Conservation (phyloP, 495 filamentous ascomycete genomes). For the Pyrenopolyporus hunteri region DNA sequence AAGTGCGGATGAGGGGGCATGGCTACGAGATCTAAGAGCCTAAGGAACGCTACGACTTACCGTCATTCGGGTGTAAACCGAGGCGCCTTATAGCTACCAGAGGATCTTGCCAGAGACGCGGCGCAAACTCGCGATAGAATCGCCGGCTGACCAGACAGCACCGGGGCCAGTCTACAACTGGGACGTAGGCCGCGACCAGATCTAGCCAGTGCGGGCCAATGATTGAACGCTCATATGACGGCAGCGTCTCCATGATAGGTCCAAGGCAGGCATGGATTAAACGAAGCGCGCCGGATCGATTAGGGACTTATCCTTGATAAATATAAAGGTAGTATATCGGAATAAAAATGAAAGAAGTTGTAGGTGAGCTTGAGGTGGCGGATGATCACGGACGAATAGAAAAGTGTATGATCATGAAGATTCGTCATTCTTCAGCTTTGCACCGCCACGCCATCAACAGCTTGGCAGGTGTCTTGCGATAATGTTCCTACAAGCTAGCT, state of each 20-base stretch:
- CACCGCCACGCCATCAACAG: conserved; percentile 9
- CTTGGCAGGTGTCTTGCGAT: not conserved
- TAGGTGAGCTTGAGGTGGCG: too few relatives aligned
- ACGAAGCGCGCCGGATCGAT: not conserved
- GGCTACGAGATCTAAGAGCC: too few relatives aligned
- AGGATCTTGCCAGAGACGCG: conserved; percentile 55
- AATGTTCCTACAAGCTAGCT: not conserved
- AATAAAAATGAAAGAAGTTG: not conserved
- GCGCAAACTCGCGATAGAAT: conserved; percentile 52
- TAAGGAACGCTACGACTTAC: conserved; percentile 30
- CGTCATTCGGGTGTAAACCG: conserved; percentile 45
- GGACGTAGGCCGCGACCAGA: conserved; percentile 48
- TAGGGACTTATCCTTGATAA: too few relatives aligned
- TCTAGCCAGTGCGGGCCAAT: conserved; percentile 51
- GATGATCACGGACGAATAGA: not conserved
- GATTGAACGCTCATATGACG: conserved; percentile 52
- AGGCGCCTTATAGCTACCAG: conserved; percentile 40
- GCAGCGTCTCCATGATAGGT: conserved; percentile 42
- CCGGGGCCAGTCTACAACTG: conserved; percentile 41
- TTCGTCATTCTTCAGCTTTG: conserved; percentile 10
- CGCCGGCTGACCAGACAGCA: conserved; percentile 52
- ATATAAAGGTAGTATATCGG: not conserved
- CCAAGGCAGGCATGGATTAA: not conserved
- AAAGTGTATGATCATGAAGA: not conserved
- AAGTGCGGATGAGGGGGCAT: too few relatives aligned